Conservation (phyloP, 306 rosid species). For the Calophaca sinica region DNA sequence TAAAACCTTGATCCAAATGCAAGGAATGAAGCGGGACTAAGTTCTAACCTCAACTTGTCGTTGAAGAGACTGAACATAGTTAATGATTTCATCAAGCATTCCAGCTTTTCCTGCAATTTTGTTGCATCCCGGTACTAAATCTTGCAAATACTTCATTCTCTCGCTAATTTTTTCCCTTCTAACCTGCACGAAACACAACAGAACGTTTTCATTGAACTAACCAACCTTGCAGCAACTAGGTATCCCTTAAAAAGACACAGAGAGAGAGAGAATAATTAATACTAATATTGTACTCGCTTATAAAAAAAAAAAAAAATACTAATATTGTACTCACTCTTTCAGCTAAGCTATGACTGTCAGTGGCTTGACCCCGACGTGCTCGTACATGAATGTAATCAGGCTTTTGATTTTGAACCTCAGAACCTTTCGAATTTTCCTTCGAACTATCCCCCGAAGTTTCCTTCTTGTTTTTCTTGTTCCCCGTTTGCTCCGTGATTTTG, state of each 20-base stretch:
- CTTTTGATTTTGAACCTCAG: conserved; percentile 81
- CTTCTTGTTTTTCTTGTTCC: conserved; percentile 55
- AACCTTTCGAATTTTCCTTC: conserved; percentile 67
- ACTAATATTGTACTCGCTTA: too few relatives aligned
- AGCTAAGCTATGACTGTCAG: conserved; percentile 96
- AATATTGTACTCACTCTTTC: conserved; percentile 73
- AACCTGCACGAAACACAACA: conserved; percentile 61
- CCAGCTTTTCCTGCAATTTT: conserved; percentile 98
- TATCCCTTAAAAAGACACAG: neutral
- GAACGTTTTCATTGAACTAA: neutral
- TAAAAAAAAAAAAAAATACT: too few relatives aligned
- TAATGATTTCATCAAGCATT: conserved; percentile 98
- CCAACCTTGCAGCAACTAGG: neutral
- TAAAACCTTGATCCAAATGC: too few relatives aligned
- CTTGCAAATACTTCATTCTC: conserved; percentile 94
- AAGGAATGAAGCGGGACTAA: neutral
- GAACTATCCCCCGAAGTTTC: conserved; percentile 60
- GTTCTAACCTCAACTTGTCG: conserved; percentile 82
- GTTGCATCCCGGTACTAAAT: conserved; percentile 97
- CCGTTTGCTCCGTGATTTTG: conserved; percentile 61
- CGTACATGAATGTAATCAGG: conserved; percentile 91
- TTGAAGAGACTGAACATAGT: conserved; percentile 93
- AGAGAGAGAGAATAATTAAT: too few relatives aligned
- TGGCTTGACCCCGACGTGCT: conserved; percentile 96
- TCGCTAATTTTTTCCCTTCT: conserved; percentile 96